These are phyloP conservation scores for Termitomyces sp. DNA, from an alignment of 768 basidiomycete genomes.

Conservation along the genomic window DNA sequence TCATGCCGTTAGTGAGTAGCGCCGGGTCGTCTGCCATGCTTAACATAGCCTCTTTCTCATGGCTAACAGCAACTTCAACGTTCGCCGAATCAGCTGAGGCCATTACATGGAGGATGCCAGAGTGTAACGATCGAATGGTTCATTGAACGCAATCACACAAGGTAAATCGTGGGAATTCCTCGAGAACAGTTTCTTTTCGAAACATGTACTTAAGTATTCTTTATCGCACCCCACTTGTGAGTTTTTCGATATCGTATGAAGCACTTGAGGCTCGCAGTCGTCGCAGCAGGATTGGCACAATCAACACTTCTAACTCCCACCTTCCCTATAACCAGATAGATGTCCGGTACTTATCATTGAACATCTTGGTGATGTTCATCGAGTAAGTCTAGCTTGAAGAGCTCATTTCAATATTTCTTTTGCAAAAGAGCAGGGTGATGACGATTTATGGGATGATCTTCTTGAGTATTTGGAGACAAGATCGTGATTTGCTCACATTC, in stretches of 20 bases:
- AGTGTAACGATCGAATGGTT: background rate
- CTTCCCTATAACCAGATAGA: too few relatives aligned
- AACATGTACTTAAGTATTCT: background rate
- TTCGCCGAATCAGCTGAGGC: conserved; percentile 1
- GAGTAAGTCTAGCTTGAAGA: conserved; percentile 41
- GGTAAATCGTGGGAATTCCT: background rate
- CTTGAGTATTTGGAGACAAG: conserved; percentile 91
- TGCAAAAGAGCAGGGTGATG: conserved; percentile 90
- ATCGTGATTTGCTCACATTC: conserved; percentile 59
- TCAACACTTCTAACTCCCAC: too few relatives aligned
- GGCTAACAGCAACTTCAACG: background rate
- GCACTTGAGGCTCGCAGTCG: too few relatives aligned
- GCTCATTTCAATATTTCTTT: background rate
- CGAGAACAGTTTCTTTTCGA: background rate
- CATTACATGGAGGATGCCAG: conserved; percentile 11
- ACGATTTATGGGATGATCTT: conserved; percentile 97
- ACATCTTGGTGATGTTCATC: conserved; percentile 84
- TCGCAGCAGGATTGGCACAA: too few relatives aligned
- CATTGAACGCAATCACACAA: background rate
- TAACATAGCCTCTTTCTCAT: background rate
- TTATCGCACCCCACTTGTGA: too few relatives aligned
- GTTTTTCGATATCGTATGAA: too few relatives aligned
- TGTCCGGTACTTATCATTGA: conserved; percentile 94
- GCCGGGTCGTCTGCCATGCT: background rate
- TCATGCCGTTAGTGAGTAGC: background rate